Conservation (phyloP, 129 eudicot genomes). For the Flaveria bidentis region DNA sequence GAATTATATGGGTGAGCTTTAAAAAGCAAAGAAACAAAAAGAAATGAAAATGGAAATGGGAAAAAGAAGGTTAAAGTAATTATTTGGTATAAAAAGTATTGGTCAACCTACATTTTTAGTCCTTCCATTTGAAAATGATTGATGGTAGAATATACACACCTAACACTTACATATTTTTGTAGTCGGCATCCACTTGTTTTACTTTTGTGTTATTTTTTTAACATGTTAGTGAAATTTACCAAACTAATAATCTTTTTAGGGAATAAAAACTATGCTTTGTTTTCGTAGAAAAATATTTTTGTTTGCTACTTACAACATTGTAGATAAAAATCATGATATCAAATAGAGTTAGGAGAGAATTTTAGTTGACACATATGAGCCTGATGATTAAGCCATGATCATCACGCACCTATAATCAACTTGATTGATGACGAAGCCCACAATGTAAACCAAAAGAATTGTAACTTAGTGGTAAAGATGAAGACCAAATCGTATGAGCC, state of each 20-base stretch:
- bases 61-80: slow-evolving; percentile 20
- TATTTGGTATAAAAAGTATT: slow-evolving; percentile 35
- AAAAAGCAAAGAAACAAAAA: slow-evolving; percentile 57
- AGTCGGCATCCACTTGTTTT: slow-evolving; percentile 36
- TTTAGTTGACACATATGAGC: too few relatives aligned
- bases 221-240: background rate
- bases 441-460: too few relatives aligned
- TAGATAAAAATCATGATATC: too few relatives aligned
- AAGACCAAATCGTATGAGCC: too few relatives aligned
- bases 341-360: too few relatives aligned
- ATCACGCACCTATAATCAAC: too few relatives aligned
- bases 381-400: too few relatives aligned
- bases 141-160: slow-evolving; percentile 15
- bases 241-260: too few relatives aligned
- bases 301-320: background rate
- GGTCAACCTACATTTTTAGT: slow-evolving; percentile 39
- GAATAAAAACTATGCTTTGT: too few relatives aligned
- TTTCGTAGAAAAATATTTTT: background rate
- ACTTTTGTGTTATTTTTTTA: background rate
- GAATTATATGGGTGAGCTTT: slow-evolving; percentile 90
- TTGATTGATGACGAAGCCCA: too few relatives aligned
- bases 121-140: slow-evolving; percentile 38
- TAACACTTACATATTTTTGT: slow-evolving; percentile 23
- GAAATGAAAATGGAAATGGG: slow-evolving; percentile 29
- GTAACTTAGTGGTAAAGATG: too few relatives aligned